Percentiles rank a stretch among this genome's conserved stretches.
Conservation (phyloP, 1,284 basidiomycete genomes). For the Testicularia cyperi region DNA sequence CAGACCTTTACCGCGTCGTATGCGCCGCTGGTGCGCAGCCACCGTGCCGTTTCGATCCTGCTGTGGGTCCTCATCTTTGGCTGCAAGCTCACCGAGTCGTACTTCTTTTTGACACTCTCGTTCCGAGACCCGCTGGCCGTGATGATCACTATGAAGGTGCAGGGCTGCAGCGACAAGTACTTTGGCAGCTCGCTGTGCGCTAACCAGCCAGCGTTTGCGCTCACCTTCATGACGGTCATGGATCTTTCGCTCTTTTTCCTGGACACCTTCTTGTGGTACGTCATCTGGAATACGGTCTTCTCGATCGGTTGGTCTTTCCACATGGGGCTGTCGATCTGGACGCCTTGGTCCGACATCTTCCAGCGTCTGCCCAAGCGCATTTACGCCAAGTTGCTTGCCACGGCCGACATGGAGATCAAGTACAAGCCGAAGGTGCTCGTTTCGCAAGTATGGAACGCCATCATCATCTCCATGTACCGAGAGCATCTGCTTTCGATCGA, state of each 20-base stretch:
- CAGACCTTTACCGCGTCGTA: slow-evolving; percentile 60
- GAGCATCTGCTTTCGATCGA: slow-evolving; percentile 60
- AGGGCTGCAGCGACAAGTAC: slow-evolving; percentile 58
- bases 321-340: slow-evolving; percentile 60
- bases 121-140: slow-evolving; percentile 59
- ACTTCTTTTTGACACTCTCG: slow-evolving; percentile 60
- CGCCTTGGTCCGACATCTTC: slow-evolving; percentile 60
- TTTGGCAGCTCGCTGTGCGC: slow-evolving; percentile 56
- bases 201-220: slow-evolving; percentile 58
- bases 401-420: slow-evolving; percentile 60
- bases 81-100: slow-evolving; percentile 60
- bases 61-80: slow-evolving; percentile 59
- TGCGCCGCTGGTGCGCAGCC: slow-evolving; percentile 46
- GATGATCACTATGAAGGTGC: slow-evolving; percentile 58
- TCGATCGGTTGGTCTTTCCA: slow-evolving; percentile 59
- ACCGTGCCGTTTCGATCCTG: slow-evolving; percentile 53
- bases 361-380: slow-evolving; percentile 60
- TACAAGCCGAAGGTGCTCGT: slow-evolving; percentile 61
- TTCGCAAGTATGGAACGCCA: slow-evolving; percentile 60
- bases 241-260: slow-evolving; percentile 60
- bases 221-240: slow-evolving; percentile 59
- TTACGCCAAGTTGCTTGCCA: slow-evolving; percentile 60
- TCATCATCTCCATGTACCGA: slow-evolving; percentile 61
- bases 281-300: slow-evolving; percentile 61
- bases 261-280: slow-evolving; percentile 60